Evolutionary conservation across 495 filamentous ascomycete genomes (phyloP).

Genomic region (Neurospora pannonica): DNA sequence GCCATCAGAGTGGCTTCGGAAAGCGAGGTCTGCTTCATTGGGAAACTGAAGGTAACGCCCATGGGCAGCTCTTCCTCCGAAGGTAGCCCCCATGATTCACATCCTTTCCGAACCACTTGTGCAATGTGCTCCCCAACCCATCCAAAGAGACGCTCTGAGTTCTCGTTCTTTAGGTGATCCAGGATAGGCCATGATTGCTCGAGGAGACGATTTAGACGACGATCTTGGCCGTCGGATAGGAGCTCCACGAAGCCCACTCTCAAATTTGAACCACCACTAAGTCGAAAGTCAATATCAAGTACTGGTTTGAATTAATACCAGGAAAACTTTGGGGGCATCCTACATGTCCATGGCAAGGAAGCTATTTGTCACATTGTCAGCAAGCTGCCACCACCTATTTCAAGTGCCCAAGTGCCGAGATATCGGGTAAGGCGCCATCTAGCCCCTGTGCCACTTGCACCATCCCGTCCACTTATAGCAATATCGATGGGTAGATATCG

Average conservation of each 20-base stretch:
- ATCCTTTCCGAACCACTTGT: slow-evolving; percentile 50
- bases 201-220: slow-evolving; percentile 34
- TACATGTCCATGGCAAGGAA: slow-evolving; percentile 72
- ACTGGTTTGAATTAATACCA: slow-evolving; percentile 3
- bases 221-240: slow-evolving; percentile 29
- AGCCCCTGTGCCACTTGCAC: not conserved
- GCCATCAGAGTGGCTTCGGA: slow-evolving; percentile 71
- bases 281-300: not conserved
- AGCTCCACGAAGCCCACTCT: slow-evolving; percentile 72
- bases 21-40: slow-evolving; percentile 69
- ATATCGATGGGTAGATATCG: not conserved
- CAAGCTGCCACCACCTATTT: not conserved
- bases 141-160: slow-evolving; percentile 62
- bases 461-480: not conserved
- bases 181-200: slow-evolving; percentile 72
- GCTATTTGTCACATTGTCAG: slow-evolving; percentile 22
- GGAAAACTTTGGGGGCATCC: slow-evolving; percentile 4
- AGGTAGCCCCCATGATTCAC: slow-evolving; percentile 20
- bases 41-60: slow-evolving; percentile 82
- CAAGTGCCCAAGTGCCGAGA: not conserved
- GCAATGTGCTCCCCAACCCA: slow-evolving; percentile 76
- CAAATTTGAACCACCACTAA: slow-evolving; percentile 65
- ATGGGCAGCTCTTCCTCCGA: slow-evolving; percentile 47
- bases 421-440: not conserved
- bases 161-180: slow-evolving; percentile 67